Percentiles rank a stretch among this genome's conserved stretches.
These are phyloP conservation scores for Rhododendron williamsianum DNA, from an alignment of 148 eudicot genomes.

Conservation along the genomic window DNA sequence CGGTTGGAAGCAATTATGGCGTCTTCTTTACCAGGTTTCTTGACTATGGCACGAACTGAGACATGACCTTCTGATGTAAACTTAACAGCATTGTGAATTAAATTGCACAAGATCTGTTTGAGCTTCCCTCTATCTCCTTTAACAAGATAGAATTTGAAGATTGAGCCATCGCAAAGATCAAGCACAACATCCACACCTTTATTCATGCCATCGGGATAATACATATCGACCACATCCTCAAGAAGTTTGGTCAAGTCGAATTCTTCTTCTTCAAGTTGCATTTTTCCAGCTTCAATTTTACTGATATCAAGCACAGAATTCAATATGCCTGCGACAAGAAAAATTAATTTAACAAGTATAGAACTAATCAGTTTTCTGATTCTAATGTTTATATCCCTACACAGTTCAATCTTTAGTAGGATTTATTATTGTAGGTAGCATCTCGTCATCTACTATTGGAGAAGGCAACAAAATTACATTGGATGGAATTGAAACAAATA, in stretches of 20 bases:
- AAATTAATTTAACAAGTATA: not conserved
- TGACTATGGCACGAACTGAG: not conserved
- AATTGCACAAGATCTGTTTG: slow-evolving; percentile 7
- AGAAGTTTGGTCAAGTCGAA: not conserved
- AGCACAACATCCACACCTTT: not conserved
- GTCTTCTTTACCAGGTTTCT: not conserved
- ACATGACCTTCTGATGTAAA: slow-evolving; percentile 10
- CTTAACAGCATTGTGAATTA: slow-evolving; percentile 7
- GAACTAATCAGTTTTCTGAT: not conserved
- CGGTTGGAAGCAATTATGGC: not conserved
- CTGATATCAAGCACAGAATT: not conserved
- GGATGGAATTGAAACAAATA: too few relatives aligned
- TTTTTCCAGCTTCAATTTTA: slow-evolving; percentile 11
- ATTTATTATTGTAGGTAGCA: too few relatives aligned
- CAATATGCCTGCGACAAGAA: not conserved
- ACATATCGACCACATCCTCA: not conserved
- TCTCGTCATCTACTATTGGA: too few relatives aligned
- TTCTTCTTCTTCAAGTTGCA: slow-evolving; percentile 10
- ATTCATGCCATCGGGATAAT: not conserved
- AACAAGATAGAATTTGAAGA: not conserved
- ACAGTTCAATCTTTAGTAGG: not conserved
- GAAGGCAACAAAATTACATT: too few relatives aligned
- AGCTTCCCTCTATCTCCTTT: slow-evolving; percentile 9
- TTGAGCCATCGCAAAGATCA: slow-evolving; percentile 9
- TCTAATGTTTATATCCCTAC: not conserved